A percentile compares a stretch with the other conserved stretches of the same genome.
Conservation (phyloP, 148 eudicot genomes). For the Drosera capensis region DNA sequence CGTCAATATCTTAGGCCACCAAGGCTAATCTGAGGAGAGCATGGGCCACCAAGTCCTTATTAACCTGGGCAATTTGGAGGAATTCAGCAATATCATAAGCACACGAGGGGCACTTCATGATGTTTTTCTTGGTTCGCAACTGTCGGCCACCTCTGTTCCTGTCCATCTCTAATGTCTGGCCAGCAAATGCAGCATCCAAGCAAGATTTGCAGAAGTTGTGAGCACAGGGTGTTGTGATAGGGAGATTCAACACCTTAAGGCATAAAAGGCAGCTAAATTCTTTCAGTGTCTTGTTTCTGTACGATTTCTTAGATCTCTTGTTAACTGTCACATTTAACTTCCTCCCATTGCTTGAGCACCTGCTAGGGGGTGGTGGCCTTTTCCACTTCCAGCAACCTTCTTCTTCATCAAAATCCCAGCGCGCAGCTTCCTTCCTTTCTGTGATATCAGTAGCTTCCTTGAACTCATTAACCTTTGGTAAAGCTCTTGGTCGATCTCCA, state of each 20-base stretch:
- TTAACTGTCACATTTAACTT: constrained; percentile 14
- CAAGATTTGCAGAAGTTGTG: constrained; percentile 81
- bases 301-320: constrained; percentile 18
- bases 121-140: constrained; percentile 58
- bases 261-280: constrained; percentile 60
- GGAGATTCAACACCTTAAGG: constrained; percentile 49
- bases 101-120: constrained; percentile 75
- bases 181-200: constrained; percentile 53
- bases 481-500: constrained; percentile 55
- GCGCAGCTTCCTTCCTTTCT: constrained; percentile 43
- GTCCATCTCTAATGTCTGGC: constrained; percentile 43
- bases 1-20: no score
- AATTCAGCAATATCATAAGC: constrained; percentile 57
- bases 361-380: constrained; percentile 53
- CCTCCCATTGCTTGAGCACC: constrained; percentile 10
- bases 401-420: constrained; percentile 88
- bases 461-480: constrained; percentile 58
- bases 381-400: constrained; percentile 71
- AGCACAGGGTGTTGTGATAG: constrained; percentile 79
- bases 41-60: no score
- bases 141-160: constrained; percentile 45
- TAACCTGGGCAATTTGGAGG: constrained; percentile 67
- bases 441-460: constrained; percentile 35
- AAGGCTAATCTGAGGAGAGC: no score
- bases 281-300: constrained; percentile 42